phyloP scores from a whole-genome alignment of 495 filamentous ascomycete species.

The Penicillium mononematosum region DNA sequence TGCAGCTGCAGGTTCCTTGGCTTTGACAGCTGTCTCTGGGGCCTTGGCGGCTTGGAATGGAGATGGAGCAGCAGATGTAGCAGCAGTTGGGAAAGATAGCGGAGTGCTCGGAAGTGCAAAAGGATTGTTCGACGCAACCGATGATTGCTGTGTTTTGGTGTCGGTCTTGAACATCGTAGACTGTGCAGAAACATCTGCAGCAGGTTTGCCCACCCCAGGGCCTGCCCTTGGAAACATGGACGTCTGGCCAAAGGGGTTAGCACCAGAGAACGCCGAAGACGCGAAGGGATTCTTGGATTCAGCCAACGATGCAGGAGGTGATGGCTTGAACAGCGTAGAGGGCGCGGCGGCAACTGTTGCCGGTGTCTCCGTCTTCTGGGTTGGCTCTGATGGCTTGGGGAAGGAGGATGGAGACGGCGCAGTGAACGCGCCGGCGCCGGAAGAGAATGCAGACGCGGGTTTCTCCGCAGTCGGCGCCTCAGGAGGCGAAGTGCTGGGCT shows the following conservation, averaged over 20 bases:
- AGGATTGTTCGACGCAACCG: neutral
- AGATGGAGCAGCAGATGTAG: constrained; percentile 8
- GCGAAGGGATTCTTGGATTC: neutral
- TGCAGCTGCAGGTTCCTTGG: neutral
- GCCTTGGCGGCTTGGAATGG: constrained; percentile 14
- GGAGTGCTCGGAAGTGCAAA: neutral
- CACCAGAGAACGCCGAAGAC: neutral
- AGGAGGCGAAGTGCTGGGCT: neutral
- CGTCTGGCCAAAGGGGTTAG: neutral
- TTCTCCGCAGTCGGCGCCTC: neutral
- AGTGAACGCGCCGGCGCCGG: neutral
- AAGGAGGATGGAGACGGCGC: constrained; percentile 18
- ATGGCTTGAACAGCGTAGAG: constrained; percentile 5
- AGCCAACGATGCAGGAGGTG: neutral
- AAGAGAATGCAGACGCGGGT: neutral
- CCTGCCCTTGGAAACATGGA: neutral
- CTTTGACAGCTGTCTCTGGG: constrained; percentile 5
- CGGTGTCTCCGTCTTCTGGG: neutral
- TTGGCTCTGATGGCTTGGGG: constrained; percentile 14
- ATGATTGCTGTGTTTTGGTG: neutral
- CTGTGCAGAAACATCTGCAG: neutral
- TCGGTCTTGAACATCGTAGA: neutral
- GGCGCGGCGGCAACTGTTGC: neutral
- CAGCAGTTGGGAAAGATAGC: constrained; percentile 9
- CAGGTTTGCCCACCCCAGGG: neutral